Conservation (phyloP, 2,329 filamentous ascomycete genomes). For the Fusarium sp. region DNA sequence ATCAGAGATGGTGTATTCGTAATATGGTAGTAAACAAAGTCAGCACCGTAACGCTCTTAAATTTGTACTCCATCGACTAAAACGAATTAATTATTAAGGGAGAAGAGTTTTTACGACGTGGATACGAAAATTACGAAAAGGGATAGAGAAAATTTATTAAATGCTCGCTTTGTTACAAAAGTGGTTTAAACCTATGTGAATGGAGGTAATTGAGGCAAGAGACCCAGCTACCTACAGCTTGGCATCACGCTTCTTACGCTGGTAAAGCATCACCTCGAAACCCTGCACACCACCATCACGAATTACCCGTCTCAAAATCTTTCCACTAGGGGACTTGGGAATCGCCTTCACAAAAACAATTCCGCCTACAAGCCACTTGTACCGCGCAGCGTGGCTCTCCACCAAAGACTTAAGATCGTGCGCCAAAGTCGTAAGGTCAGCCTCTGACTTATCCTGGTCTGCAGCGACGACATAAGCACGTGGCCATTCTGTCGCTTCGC, state of each 20-base stretch:
- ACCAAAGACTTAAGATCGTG: constrained; percentile 68
- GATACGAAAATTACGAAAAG: background rate
- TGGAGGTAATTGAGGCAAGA: background rate
- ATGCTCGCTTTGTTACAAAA: background rate
- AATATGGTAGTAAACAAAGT: constrained; percentile 46
- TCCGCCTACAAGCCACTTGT: constrained; percentile 77
- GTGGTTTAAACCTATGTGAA: background rate
- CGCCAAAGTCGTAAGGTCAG: constrained; percentile 58
- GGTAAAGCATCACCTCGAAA: constrained; percentile 46
- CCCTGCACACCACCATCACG: constrained; percentile 55
- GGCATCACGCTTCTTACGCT: constrained; percentile 42
- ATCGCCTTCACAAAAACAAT: constrained; percentile 75
- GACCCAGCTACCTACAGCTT: constrained; percentile 23
- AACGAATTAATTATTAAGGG: background rate
- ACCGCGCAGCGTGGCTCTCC: constrained; percentile 67
- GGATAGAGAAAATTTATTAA: constrained; percentile 1
- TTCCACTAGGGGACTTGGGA: constrained; percentile 74
- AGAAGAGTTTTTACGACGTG: background rate
- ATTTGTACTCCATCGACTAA: background rate
- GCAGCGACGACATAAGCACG: constrained; percentile 69
- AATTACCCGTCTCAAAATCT: constrained; percentile 59
- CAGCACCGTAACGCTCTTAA: background rate
- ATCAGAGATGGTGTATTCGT: constrained; percentile 50
- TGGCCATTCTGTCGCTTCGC: constrained; percentile 71
- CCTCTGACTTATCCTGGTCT: constrained; percentile 44